Evolutionary conservation across 495 filamentous ascomycete genomes (phyloP).

Genomic region (Xylaria scruposa): DNA sequence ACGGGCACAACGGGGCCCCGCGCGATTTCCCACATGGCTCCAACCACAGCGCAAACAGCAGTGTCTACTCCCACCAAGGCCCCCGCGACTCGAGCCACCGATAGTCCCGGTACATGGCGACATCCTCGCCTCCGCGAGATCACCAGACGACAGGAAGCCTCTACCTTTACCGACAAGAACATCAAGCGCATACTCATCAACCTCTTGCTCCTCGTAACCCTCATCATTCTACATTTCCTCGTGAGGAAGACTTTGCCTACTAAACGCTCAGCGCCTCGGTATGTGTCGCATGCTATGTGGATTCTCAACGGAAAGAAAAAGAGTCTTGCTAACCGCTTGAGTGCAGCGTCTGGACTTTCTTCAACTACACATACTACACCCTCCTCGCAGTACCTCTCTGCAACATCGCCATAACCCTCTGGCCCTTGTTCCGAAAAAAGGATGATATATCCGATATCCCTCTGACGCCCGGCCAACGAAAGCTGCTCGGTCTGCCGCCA

Average conservation of each 20-base stretch:
- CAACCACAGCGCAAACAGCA: slow-evolving; percentile 24
- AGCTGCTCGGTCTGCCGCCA: slow-evolving; percentile 81
- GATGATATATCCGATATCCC: slow-evolving; percentile 90
- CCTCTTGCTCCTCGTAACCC: slow-evolving; percentile 54
- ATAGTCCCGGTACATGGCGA: slow-evolving; percentile 79
- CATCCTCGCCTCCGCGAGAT: slow-evolving; percentile 86
- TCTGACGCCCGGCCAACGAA: slow-evolving; percentile 86
- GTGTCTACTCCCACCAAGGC: slow-evolving; percentile 54
- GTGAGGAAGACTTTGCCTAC: slow-evolving; percentile 37
- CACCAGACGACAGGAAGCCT: slow-evolving; percentile 71
- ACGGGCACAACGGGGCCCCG: neutral
- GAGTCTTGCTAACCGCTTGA: slow-evolving; percentile 2
- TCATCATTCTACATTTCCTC: slow-evolving; percentile 44
- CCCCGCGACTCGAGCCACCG: slow-evolving; percentile 44
- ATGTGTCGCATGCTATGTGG: slow-evolving; percentile 27
- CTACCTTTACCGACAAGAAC: slow-evolving; percentile 75
- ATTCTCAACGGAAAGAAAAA: neutral
- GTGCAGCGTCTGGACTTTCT: slow-evolving; percentile 33
- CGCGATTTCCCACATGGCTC: slow-evolving; percentile 31
- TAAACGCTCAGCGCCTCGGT: slow-evolving; percentile 34
- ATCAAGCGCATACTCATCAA: slow-evolving; percentile 71
- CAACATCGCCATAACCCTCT: slow-evolving; percentile 70
- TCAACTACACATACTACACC: slow-evolving; percentile 31
- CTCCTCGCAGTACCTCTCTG: slow-evolving; percentile 55
- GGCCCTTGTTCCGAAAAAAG: slow-evolving; percentile 70